A percentile compares a stretch with the other conserved stretches of the same genome.
Conservation (phyloP, 495 filamentous ascomycete species). For the Xylaria nigripes region DNA sequence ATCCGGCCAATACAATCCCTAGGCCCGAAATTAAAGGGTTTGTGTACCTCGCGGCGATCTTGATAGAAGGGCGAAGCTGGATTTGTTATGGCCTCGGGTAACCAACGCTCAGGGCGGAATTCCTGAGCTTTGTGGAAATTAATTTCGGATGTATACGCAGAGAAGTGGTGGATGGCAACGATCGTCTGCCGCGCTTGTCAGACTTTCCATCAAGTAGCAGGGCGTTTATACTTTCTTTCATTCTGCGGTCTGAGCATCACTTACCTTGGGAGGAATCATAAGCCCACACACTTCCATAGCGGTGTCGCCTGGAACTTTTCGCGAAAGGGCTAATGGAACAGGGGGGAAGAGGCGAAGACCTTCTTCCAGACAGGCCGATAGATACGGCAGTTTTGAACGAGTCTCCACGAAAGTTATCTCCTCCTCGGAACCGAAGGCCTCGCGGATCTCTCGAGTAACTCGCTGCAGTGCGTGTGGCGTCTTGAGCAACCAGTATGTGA, state of each 20-base stretch:
- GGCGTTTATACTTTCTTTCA: neutral
- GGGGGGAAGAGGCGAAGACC: constrained; percentile 51
- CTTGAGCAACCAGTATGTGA: constrained; percentile 38
- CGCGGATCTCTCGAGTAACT: constrained; percentile 42
- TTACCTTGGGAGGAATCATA: constrained; percentile 18
- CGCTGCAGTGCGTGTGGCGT: constrained; percentile 33
- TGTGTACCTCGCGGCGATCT: constrained; percentile 12
- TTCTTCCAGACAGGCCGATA: constrained; percentile 49
- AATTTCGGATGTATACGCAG: constrained; percentile 14
- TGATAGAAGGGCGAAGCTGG: constrained; percentile 14
- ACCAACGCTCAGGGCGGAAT: constrained; percentile 35
- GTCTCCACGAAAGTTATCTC: constrained; percentile 41
- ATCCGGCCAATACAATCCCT: constrained; percentile 46
- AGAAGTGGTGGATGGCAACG: constrained; percentile 30
- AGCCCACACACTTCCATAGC: constrained; percentile 33
- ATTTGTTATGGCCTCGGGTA: constrained; percentile 19
- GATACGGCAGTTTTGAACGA: constrained; percentile 40
- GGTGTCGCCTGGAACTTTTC: constrained; percentile 36
- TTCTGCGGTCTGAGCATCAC: constrained; percentile 19
- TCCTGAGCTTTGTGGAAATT: constrained; percentile 32
- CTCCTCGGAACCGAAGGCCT: constrained; percentile 34
- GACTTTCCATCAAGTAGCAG: neutral
- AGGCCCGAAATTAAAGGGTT: constrained; percentile 37
- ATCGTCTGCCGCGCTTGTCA: constrained; percentile 11
- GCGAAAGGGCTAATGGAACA: constrained; percentile 35